Evolutionary conservation across 345 rosid species (phyloP), one percentile per base, ranked within the genome.

Genomic region (Sisymbrium altissimum): DNA sequence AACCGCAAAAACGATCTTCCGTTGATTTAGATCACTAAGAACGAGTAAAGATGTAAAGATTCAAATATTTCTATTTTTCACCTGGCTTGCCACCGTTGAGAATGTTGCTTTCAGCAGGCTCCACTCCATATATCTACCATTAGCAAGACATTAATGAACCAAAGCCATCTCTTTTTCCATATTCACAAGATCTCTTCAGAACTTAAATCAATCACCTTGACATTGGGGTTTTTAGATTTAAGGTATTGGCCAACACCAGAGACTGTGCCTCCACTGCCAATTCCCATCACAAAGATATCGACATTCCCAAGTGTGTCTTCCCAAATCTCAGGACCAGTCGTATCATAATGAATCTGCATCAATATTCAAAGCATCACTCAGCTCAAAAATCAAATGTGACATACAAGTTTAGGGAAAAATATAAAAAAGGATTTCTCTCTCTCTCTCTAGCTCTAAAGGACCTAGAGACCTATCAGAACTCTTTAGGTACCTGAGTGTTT

Each of bases 261-360:
- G 27, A 95, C 99, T 0, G 99, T 95, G 29, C 99, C 99, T 44
- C 99, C 99, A 59, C 99, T 91, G 38, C 97, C 99, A 23, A 95
- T 92, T 73, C 99, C 99, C 97, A 92, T 95, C 14, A 95, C 88
- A 46, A 91, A 95, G 27, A 95, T 92, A 72, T 95, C 99, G 0
- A 95, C 97, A 71, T 88, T 80, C 14, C 99, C 97, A 58, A 78
- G 81, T 3, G 99, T 88, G 49, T 91, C 99, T 78, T 92, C 99
- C 99, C 99, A 95, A 72, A 95, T 92, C 80, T 95, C 97, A 74
- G 96, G 99, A 36, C 99, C 97, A 0, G 99, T 95, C 1, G 99
- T 95, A 44, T 95, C 97, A 76, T 78, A 95, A 77, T 95, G 99
- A 61, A 79, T 83, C 99, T 94, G 78, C 76, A 70, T 3, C 39